Evolutionary conservation across 352 stramenopile genomes (phyloP), one percentile per base, ranked within the genome.

Genomic region (Phytophthora hibernalis): DNA sequence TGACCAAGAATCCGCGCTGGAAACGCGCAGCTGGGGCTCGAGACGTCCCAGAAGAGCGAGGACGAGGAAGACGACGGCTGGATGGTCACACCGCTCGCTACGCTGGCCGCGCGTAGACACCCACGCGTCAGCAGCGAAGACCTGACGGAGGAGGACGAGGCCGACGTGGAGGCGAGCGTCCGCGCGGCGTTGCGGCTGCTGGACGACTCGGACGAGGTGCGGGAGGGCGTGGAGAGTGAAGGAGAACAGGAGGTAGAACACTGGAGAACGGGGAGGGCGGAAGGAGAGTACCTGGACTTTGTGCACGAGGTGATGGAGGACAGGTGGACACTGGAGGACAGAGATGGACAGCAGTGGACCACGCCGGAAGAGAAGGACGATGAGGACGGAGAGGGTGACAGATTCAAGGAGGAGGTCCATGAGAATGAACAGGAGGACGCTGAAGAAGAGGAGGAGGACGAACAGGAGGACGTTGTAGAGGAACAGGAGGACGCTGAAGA

Each of bases 81-180:
- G 71, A 79, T 76, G 61, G 60, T 65, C 53, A 69, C 70, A 35
- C 60, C 62, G 20, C 11, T 65, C 47, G 47, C 63, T 35, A 33
- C 52, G 45, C 50, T 73, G 13, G 60, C 35, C 50, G 68, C 24
- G 18, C 58, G 26, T 47, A 45, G 50, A 52, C n/a, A 24, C 4
- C 8, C 24, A 22, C 55, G 18, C 28, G 16, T 44, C 26, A 51
- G 43, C 24, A 52, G 61, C 12, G 45, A 72, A 8, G 38, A 57
- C 4, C 35, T 69, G 52, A 69, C 35, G 3, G 54, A 77, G 10
- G 61, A 65, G n/a, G 58, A 73, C 8, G 76, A 71, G 40, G 72
- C 74, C 11, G 70, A 80, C 37, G 66, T 90, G n/a, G 84, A 90
- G 47, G 68, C 65, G 7, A 85, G 67, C 45, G 79, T 93, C 8